phyloP scores from a whole-genome alignment of 1,284 basidiomycete genomes.

The Trichosporon inkin region DNA sequence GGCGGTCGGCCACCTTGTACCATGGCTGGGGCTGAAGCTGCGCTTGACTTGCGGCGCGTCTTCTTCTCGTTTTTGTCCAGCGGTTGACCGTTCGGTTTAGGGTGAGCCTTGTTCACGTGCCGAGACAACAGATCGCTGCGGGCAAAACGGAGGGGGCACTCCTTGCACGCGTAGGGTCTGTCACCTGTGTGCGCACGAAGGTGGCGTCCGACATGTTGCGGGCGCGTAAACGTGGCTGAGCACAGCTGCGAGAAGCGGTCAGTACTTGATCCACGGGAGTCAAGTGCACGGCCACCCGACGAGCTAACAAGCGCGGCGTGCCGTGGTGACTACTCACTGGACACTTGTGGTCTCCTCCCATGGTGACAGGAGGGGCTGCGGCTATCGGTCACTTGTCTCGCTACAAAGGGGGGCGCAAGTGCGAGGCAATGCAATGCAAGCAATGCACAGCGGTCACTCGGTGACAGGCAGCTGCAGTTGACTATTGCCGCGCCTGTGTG shows the following conservation, averaged over 20 bases:
- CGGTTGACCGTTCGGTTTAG: conserved; percentile 57
- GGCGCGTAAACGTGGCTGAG: conserved; percentile 78
- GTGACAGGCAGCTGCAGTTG: not conserved
- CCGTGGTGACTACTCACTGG: conserved; percentile 19
- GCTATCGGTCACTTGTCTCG: too few species aligned
- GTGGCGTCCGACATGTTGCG: conserved; percentile 83
- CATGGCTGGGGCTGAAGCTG: not conserved
- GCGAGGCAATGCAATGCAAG: not conserved
- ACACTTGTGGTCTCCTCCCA: conserved; percentile 30
- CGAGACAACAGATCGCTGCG: conserved; percentile 79
- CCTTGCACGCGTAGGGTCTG: conserved; percentile 81
- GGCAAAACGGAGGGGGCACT: conserved; percentile 84
- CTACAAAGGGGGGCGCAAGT: too few species aligned
- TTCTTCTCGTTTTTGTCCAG: conserved; percentile 34
- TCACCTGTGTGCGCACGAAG: conserved; percentile 91
- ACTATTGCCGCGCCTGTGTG: not conserved
- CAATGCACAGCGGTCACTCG: not conserved
- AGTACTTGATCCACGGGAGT: not conserved
- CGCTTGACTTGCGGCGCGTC: conserved; percentile 33
- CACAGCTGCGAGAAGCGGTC: conserved; percentile 54
- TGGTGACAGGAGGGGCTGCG: not conserved
- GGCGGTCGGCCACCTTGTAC: not conserved
- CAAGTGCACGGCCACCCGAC: not conserved
- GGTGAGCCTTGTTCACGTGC: conserved; percentile 85
- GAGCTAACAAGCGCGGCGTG: too few species aligned